Base-by-base conservation (phyloP, 192 early-diverging fungal genomes). In the Podila epigama region DNA sequence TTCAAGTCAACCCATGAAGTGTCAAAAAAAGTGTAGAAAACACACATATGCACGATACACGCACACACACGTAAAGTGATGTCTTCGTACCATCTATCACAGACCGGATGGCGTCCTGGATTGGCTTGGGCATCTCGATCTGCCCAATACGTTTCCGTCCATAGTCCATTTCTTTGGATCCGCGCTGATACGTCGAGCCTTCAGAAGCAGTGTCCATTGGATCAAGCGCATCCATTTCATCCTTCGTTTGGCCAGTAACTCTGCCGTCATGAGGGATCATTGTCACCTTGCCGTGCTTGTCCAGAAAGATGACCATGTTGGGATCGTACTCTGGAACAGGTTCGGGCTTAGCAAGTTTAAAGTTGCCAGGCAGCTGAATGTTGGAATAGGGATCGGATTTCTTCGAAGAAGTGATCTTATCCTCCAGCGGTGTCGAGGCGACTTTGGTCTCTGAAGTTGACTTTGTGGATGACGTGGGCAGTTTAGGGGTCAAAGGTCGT, bases 101-200 rank as follows among this genome's bases (percentile, higher is more conserved):
- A 42, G 51, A 4, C 1, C 73, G 66, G 36, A 77, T 77, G 28
- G 73, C 42, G n/a, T 77, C 73, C 56, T 77, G 73, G 11, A 77
- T 41, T 13, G 35, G 53, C 11, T 35, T 58, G 27, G 73, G 73
- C 35, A 77, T 58, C 36, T 77, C 66, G 15, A 77, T 61, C n/a
- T 77, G 73, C 12, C 73, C 73, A 20, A 77, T 77, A 28, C 73
- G 73, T 29, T 77, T 77, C n/a, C 73, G 59, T 27, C 58, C 73
- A 48, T 77, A 68, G 42, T 77, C 73, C 50, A 54, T 54, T 50
- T 77, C 73, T 27, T 77, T 77, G 6, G 73, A 77, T 42, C 73
- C 73, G 18, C 73, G 59, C 28, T 77, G 73, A 51, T 67, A 60
- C 0, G 50, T 37, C 12, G 52, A 36, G 7, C 18, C 29, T 12